These are phyloP conservation scores for Alternaria brassicicola DNA, from an alignment of 2,329 filamentous ascomycete genomes.

Conservation along the genomic window DNA sequence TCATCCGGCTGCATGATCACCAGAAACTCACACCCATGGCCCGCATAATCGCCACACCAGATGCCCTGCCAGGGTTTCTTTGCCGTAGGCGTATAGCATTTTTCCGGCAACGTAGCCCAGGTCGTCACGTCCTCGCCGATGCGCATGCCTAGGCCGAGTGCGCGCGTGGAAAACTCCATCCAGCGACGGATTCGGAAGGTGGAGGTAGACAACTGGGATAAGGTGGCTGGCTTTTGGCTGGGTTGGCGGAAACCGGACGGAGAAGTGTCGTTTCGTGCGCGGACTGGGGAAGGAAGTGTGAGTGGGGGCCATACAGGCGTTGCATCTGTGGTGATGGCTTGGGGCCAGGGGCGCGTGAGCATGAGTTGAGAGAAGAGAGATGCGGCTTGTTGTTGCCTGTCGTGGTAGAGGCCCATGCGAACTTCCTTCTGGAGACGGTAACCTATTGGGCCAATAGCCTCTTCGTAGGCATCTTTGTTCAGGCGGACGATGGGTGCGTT, in stretches of 20 bases:
- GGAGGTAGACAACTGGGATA: conserved; percentile 68
- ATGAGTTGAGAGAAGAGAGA: conserved; percentile 70
- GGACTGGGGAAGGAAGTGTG: conserved; percentile 67
- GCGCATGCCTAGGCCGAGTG: conserved; percentile 44
- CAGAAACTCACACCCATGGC: conserved; percentile 88
- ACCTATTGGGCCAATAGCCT: conserved; percentile 22
- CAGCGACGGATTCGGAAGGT: conserved; percentile 78
- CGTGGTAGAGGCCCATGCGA: conserved; percentile 52
- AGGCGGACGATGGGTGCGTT: conserved; percentile 69
- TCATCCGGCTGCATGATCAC: conserved; percentile 76
- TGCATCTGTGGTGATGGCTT: conserved; percentile 45
- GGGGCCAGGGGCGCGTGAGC: conserved; percentile 63
- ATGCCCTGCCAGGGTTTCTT: conserved; percentile 87
- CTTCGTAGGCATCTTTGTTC: conserved; percentile 38
- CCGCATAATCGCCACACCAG: conserved; percentile 89
- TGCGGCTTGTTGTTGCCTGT: conserved; percentile 27
- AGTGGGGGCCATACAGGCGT: conserved; percentile 74
- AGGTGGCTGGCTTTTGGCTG: conserved; percentile 57
- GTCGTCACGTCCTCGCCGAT: conserved; percentile 63
- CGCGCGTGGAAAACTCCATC: conserved; percentile 66
- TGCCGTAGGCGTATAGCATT: conserved; percentile 78
- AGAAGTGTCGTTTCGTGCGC: conserved; percentile 59
- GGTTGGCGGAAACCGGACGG: conserved; percentile 51
- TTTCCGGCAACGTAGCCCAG: conserved; percentile 75
- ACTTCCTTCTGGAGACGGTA: conserved; percentile 59